Base-by-base conservation (phyloP, 495 filamentous ascomycete species). In the Penicillium coffeae region DNA sequence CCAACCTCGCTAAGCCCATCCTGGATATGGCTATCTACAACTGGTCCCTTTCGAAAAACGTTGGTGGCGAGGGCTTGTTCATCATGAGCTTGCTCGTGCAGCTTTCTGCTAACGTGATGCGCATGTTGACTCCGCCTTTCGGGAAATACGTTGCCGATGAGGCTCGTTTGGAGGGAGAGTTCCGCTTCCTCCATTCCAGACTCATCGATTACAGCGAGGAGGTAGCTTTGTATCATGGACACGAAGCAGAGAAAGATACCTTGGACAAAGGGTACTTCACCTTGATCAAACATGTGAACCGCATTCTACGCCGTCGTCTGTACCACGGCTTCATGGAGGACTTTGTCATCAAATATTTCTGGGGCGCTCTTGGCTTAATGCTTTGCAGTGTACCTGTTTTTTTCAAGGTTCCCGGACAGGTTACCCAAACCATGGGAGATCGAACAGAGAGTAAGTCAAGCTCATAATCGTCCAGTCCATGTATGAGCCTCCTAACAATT, bases 321-420 rank as follows among this genome's bases (percentile, higher is more conserved):
- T 97, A 96, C 63, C 90, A 98, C 59, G 90, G 90, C 10, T 84
- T 98, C 52, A 96, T 97, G 93, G 94, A 98, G 63, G 93, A 98
- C 63, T 98, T 95, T 70, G 88, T 97, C 12, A 92, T 97, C 59
- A 98, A 98, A 70, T 98, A 98, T 60, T 93, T 96, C 73, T 98
- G 93, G 93, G 94, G 94, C 43, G 93, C 93, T 3, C 56, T 98
- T 38, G 93, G 93, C 5, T 77, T 97, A 56, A 68, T 94, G 52
- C 83, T 98, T n/a, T 97, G 94, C 73, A 92, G 90, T 60, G 82
- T 96, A 3, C 93, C 93, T 1, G 92, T 97, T 0, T 98, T 98
- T 66, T 88, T 97, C 75, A 90, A 88, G 70, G 75, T 96, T 3
- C 92, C 93, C 8, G 88, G 88, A 20, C 79, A 81, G 40, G 66